Base-by-base conservation (phyloP, 352 stramenopile species). In the Blastocystis sp. region DNA sequence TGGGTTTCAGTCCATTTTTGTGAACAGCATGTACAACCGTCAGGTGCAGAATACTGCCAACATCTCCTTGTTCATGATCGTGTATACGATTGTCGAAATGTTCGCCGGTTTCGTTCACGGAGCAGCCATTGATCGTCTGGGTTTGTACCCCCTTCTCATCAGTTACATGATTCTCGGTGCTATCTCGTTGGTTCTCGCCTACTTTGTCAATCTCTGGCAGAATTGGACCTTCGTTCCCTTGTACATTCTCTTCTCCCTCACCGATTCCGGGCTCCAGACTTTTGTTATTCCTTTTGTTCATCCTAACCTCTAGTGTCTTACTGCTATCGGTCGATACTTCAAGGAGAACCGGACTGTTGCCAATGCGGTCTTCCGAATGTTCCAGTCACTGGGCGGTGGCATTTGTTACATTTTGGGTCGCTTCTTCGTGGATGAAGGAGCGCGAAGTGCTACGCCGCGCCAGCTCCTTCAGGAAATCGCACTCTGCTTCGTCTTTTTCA, bases 21-120 rank as follows among this genome's bases (percentile, higher is more conserved):
- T 81, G 49, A 81, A 81, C 46, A 81, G 69, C 53, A 81, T 81
- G 69, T 81, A 81, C 69, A 81, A 81, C 42, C 69, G 69, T n/a
- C 69, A 81, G 69, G 63, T 81, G 34, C 44, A 49, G n/a, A 44
- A 81, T 51, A 81, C 54, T 48, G 14, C 46, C n/a, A 38, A 63
- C 34, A 64, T 81, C 32, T 59, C 69, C 21, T 44, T 81, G 4
- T 81, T 49, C 46, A 81, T 81, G 69, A 81, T 81, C 46, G 48
- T 81, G n/a, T 81, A 81, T 51, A 81, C 69, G 21, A 29, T 81
- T 29, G 32, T 46, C 8, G 69, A 81, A 51, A 51, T 81, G 40
- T 42, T 64, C 21, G 46, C 44, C 34, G 69, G 69, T 9, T 81
- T 46, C 29, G 21, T 81, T 9, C 69, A 81, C 53, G 69, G 69